These are phyloP conservation scores for Gossypium raimondii DNA, from an alignment of 345 rosid genomes.

Conservation along the genomic window DNA sequence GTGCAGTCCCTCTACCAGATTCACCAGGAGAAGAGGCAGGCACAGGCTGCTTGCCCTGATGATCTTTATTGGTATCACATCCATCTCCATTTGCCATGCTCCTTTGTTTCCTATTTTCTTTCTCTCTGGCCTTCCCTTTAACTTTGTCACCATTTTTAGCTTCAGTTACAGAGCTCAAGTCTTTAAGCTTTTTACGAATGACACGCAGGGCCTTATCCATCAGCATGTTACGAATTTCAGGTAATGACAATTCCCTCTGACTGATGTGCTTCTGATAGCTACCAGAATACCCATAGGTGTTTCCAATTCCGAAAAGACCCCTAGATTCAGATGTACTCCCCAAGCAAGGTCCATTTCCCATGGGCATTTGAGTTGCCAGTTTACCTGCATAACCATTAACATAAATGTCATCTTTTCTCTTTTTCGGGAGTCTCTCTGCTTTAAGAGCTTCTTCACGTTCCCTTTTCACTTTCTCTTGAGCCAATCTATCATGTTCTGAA, in stretches of 20 bases:
- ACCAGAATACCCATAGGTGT: slow-evolving; percentile 30
- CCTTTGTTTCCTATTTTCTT: slow-evolving; percentile 30
- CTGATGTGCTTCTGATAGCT: slow-evolving; percentile 23
- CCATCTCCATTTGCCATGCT: slow-evolving; percentile 22
- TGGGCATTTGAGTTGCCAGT: slow-evolving; percentile 27
- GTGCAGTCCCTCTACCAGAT: slow-evolving; percentile 24
- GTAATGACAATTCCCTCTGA: slow-evolving; percentile 40
- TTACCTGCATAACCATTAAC: slow-evolving; percentile 28
- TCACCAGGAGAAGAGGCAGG: slow-evolving; percentile 17
- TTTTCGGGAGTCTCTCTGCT: slow-evolving; percentile 38
- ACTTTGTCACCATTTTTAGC: slow-evolving; percentile 22
- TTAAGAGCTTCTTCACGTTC: slow-evolving; percentile 32
- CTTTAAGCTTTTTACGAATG: slow-evolving; percentile 41
- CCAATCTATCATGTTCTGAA: slow-evolving; percentile 25
- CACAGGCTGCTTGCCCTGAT: slow-evolving; percentile 18
- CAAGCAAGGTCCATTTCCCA: slow-evolving; percentile 30
- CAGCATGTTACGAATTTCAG: slow-evolving; percentile 51
- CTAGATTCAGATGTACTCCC: slow-evolving; percentile 20
- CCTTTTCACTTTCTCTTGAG: slow-evolving; percentile 36
- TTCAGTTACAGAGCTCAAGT: slow-evolving; percentile 31
- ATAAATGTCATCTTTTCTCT: slow-evolving; percentile 33
- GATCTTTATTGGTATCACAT: slow-evolving; percentile 16
- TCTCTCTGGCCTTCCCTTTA: slow-evolving; percentile 23
- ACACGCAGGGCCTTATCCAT: slow-evolving; percentile 39
- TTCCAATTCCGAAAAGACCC: slow-evolving; percentile 29